These are phyloP conservation scores for Nicotiana paniculata DNA, from an alignment of 257 asterid genomes.

Conservation along the genomic window DNA sequence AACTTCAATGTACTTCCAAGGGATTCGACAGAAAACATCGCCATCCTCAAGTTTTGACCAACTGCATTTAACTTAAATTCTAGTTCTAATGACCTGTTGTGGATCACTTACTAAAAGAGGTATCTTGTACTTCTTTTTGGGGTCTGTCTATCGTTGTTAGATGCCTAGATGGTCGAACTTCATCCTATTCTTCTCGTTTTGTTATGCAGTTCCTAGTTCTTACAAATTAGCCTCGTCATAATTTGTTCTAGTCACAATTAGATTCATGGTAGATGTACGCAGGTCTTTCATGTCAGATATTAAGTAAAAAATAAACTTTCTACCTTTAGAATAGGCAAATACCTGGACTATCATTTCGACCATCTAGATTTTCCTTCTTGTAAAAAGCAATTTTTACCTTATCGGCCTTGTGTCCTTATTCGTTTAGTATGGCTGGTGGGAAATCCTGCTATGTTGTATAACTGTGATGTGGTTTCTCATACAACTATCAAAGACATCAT, in stretches of 20 bases:
- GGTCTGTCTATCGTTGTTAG: background rate
- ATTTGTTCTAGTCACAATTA: background rate
- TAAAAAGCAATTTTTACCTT: background rate
- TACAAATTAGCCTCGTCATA: background rate
- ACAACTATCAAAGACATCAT: background rate
- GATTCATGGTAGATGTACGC: background rate
- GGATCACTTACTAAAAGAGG: background rate
- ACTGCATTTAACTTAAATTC: background rate
- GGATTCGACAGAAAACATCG: background rate
- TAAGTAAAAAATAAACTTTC: background rate
- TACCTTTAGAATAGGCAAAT: background rate
- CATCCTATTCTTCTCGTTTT: background rate
- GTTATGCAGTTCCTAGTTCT: background rate
- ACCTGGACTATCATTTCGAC: background rate
- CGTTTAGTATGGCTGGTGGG: background rate
- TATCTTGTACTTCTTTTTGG: background rate
- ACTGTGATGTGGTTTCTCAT: background rate
- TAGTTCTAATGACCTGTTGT: background rate
- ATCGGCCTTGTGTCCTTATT: background rate
- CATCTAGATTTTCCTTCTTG: background rate
- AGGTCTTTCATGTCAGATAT: background rate
- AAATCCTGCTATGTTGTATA: background rate
- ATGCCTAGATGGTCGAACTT: background rate
- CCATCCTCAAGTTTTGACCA: background rate
- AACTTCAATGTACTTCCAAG: background rate